A percentile compares a stretch with the other conserved stretches of the same genome.
These are phyloP conservation scores for sunflower (Helianthus annuus) DNA, from an alignment of 129 eudicot species.

Conservation along the genomic window HanXRQr2.0-SUNRISE NC_035449.2:18634389-18634888, in stretches of 20 bases:
- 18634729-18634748: constrained; percentile 35
- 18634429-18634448: constrained; percentile 29
- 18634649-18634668: constrained; percentile 31
- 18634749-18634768: constrained; percentile 21
- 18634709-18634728: constrained; percentile 31
- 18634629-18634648: constrained; percentile 27
- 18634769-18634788: constrained; percentile 5
- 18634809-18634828: constrained; percentile 29
- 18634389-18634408: constrained; percentile 4
- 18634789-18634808: constrained; percentile 20
- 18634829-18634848: not conserved
- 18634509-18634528: constrained; percentile 44
- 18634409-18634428: constrained; percentile 12
- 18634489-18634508: not conserved
- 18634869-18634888: no score
- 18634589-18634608: not conserved
- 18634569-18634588: not conserved
- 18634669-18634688: constrained; percentile 17
- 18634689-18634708: constrained; percentile 33
- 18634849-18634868: no score
- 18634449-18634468: constrained; percentile 17
- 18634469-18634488: not conserved
- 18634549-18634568: constrained; percentile 12
- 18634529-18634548: constrained; percentile 41
- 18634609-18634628: constrained; percentile 30